These are phyloP conservation scores for Polyporus arcularius DNA, from an alignment of 768 basidiomycete genomes.

Conservation along the genomic window DNA sequence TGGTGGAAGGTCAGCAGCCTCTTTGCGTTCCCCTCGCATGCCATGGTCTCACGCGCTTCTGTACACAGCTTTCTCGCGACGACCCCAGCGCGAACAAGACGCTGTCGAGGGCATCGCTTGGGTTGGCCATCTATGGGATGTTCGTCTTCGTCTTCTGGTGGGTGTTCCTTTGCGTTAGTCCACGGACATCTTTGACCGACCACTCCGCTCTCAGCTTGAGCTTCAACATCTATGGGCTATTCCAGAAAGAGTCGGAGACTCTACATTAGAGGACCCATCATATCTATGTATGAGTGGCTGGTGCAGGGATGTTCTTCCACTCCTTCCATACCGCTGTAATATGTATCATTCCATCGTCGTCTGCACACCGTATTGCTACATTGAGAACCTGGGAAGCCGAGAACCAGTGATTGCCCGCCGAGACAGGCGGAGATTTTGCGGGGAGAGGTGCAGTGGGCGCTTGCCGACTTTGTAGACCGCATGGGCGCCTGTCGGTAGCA, in stretches of 20 bases:
- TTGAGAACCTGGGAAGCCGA: no score
- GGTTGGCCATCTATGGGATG: conserved; percentile 71
- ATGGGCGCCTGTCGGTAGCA: conserved; percentile 10
- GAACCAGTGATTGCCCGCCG: no score
- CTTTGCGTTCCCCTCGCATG: conserved; percentile 4
- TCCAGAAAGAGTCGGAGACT: conserved; percentile 35
- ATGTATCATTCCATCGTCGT: neutral
- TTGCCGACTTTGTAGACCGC: conserved; percentile 11
- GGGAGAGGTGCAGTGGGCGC: conserved; percentile 5
- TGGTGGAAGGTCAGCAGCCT: conserved; percentile 77
- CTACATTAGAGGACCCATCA: conserved; percentile 12
- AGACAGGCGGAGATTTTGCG: conserved; percentile 1
- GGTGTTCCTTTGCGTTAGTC: conserved; percentile 27
- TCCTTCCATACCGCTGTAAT: neutral
- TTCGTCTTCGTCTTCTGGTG: conserved; percentile 89
- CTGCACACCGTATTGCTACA: no score
- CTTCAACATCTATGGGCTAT: conserved; percentile 75
- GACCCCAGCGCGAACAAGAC: conserved; percentile 55
- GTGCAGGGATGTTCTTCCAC: neutral
- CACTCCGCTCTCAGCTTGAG: conserved; percentile 52
- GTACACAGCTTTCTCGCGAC: conserved; percentile 63
- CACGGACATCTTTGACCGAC: neutral
- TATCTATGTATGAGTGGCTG: neutral
- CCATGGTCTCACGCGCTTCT: conserved; percentile 6
- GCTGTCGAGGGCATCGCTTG: conserved; percentile 64